These are phyloP conservation scores for Pseudocercospora ulei DNA, from an alignment of 2,329 filamentous ascomycete genomes.

Conservation along the genomic window DNA sequence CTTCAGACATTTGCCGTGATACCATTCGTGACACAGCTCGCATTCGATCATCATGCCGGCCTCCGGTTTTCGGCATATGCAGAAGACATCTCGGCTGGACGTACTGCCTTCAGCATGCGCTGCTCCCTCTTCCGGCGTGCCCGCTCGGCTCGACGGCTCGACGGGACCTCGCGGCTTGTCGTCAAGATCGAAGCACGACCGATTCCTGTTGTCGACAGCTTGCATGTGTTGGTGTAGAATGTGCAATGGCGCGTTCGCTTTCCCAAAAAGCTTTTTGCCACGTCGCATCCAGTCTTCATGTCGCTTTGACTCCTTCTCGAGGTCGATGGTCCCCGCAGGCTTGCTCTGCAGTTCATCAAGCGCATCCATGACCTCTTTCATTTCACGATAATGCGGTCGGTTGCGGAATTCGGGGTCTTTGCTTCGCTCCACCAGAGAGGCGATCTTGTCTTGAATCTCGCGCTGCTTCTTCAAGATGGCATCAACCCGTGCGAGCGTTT, in stretches of 20 bases:
- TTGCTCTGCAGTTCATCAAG: slow-evolving; percentile 87
- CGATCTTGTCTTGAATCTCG: slow-evolving; percentile 81
- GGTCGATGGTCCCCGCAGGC: slow-evolving; percentile 76
- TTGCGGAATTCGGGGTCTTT: slow-evolving; percentile 64
- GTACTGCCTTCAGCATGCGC: slow-evolving; percentile 41
- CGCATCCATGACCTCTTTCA: slow-evolving; percentile 79
- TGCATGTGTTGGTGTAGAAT: slow-evolving; percentile 93
- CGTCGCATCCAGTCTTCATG: slow-evolving; percentile 99
- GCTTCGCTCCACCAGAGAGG: slow-evolving; percentile 68
- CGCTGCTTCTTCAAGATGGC: slow-evolving; percentile 91
- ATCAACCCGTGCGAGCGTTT: slow-evolving; percentile 74
- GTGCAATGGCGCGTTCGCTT: slow-evolving; percentile 91
- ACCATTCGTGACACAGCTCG: slow-evolving; percentile 97
- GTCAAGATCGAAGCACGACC: slow-evolving; percentile 79
- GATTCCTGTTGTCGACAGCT: slow-evolving; percentile 79
- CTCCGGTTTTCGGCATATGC: slow-evolving; percentile 85
- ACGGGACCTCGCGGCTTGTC: slow-evolving; percentile 84
- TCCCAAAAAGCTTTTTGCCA: slow-evolving; percentile 95
- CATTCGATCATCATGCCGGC: slow-evolving; percentile 99
- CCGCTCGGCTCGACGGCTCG: slow-evolving; percentile 81
- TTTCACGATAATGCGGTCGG: slow-evolving; percentile 77
- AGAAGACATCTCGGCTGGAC: slow-evolving; percentile 72
- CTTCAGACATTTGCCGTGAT: slow-evolving; percentile 95
- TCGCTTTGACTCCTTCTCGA: slow-evolving; percentile 86
- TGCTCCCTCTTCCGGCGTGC: slow-evolving; percentile 45